Percentiles rank a stretch among this genome's conserved stretches.
These are phyloP conservation scores for Heterotrichella gracilis DNA, from an alignment of 352 stramenopile genomes.

Conservation along the genomic window DNA sequence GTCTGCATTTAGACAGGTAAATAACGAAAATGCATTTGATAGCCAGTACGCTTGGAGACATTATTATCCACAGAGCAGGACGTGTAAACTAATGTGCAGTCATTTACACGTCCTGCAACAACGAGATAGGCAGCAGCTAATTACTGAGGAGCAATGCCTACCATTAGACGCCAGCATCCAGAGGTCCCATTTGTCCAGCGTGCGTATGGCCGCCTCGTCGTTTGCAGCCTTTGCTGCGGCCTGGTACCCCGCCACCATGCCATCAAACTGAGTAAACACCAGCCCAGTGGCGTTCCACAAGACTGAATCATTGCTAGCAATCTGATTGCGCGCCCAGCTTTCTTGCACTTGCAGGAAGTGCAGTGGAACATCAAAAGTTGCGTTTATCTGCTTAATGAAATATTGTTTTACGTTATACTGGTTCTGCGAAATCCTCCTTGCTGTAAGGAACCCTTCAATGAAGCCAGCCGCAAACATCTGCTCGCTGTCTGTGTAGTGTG, in stretches of 20 bases:
- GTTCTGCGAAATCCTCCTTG: not conserved
- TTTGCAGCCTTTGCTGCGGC: not conserved
- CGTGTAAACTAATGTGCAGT: too few relatives aligned
- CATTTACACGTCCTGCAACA: too few relatives aligned
- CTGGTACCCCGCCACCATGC: conserved; percentile 16
- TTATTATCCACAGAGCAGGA: too few relatives aligned
- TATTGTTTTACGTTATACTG: not conserved
- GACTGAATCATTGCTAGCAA: not conserved
- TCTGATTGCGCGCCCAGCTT: conserved; percentile 11
- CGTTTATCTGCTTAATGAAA: not conserved
- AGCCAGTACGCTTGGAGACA: too few relatives aligned
- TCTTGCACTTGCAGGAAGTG: conserved; percentile 7
- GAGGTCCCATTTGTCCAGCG: conserved; percentile 12
- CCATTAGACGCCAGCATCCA: too few relatives aligned
- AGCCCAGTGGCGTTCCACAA: not conserved
- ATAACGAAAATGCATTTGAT: too few relatives aligned
- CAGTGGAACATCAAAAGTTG: not conserved
- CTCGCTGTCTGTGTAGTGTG: not conserved
- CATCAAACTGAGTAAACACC: conserved; percentile 16
- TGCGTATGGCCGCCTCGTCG: not conserved
- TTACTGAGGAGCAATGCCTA: too few relatives aligned
- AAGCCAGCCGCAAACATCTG: conserved; percentile 11
- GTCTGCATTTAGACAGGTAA: too few relatives aligned
- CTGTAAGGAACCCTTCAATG: conserved; percentile 1
- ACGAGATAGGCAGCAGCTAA: too few relatives aligned